phyloP scores from a whole-genome alignment of 192 early-diverging fungal species.

The Borealophlyctis nickersoniae region DNA sequence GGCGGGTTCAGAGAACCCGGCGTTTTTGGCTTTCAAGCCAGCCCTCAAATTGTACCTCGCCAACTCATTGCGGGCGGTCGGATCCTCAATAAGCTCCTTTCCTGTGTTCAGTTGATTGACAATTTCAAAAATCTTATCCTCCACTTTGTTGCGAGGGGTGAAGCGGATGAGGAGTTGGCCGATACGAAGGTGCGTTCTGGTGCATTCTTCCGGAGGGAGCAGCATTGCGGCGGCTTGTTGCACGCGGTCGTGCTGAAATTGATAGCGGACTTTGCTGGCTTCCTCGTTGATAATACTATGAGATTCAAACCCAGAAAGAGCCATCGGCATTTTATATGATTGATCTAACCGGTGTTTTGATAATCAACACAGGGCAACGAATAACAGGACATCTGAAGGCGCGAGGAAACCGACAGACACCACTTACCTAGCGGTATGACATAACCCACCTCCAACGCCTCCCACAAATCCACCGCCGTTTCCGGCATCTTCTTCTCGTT shows the following conservation, averaged over 20 bases:
- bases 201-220: constrained; percentile 23
- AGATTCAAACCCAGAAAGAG: constrained; percentile 7
- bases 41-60: constrained; percentile 23
- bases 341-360: not conserved
- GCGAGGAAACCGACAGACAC: not conserved
- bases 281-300: not conserved
- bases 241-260: constrained; percentile 38
- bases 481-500: constrained; percentile 15
- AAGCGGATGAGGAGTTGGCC: constrained; percentile 29
- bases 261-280: constrained; percentile 13
- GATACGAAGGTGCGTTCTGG: constrained; percentile 25
- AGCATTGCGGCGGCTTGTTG: constrained; percentile 34
- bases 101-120: constrained; percentile 35
- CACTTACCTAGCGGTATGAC: constrained; percentile 25
- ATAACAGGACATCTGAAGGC: not conserved
- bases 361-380: constrained; percentile 2
- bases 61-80: constrained; percentile 7
- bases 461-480: constrained; percentile 29
- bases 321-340: constrained; percentile 33
- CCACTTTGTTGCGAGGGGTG: constrained; percentile 17
- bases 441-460: constrained; percentile 17
- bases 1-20: constrained; percentile 24
- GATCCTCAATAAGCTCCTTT: constrained; percentile 5
- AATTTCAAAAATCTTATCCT: constrained; percentile 35
- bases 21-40: constrained; percentile 26